Percentiles rank a stretch among this genome's conserved stretches.
Evolutionary conservation across 2,329 filamentous ascomycete species (phyloP).

Genomic region (Teratosphaeria epicoccoides): DNA sequence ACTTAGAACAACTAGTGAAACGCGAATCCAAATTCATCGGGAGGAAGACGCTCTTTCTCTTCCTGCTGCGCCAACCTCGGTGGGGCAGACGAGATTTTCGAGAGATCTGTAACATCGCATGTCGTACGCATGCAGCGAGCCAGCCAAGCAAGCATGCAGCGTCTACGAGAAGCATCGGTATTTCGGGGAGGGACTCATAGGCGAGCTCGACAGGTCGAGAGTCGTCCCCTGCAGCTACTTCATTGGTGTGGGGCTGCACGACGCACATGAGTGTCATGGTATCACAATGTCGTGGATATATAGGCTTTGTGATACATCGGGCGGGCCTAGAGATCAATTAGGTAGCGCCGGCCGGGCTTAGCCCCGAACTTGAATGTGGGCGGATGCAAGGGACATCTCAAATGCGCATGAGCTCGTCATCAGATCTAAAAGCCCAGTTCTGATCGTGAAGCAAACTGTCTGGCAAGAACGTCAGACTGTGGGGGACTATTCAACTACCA

Average conservation of each 20-base stretch:
- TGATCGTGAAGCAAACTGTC: background rate
- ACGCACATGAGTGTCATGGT: background rate
- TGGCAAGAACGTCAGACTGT: slow-evolving; percentile 1
- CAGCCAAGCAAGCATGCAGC: background rate
- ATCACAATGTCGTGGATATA: background rate
- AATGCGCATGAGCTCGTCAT: too few species aligned
- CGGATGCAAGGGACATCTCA: background rate
- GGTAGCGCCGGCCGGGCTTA: background rate
- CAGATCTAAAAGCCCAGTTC: too few species aligned
- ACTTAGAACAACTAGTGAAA: background rate
- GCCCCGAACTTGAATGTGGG: background rate
- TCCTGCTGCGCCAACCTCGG: background rate
- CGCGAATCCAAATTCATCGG: background rate
- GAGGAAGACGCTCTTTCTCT: background rate
- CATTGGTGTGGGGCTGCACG: background rate
- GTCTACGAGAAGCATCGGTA: background rate
- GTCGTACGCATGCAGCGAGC: background rate
- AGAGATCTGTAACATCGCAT: background rate
- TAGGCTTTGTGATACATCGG: background rate
- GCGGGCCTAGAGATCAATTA: background rate
- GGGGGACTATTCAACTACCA: slow-evolving; percentile 8
- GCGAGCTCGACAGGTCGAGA: background rate
- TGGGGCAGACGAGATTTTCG: background rate
- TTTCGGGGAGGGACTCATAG: background rate
- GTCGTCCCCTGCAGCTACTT: too few species aligned